Evolutionary conservation across 177 flowering plant genomes (phyloP).

Genomic region (Vitis hybrid): DNA sequence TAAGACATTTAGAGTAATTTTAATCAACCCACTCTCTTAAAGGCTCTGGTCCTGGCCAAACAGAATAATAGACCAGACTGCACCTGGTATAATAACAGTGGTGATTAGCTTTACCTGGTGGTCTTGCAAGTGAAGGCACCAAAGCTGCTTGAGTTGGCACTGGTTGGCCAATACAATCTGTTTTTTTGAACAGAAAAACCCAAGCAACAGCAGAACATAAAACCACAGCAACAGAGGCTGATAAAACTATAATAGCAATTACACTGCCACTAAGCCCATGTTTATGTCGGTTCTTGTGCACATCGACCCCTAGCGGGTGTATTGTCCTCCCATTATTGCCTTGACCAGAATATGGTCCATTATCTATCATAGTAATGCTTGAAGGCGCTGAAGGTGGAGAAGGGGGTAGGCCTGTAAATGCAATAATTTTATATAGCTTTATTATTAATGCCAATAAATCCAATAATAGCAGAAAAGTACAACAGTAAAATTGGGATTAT

Average conservation of each 20-base stretch:
- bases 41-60: neutral
- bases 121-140: slow-evolving; percentile 36
- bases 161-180: slow-evolving; percentile 19
- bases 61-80: neutral
- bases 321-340: slow-evolving; percentile 41
- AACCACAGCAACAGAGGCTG: slow-evolving; percentile 46
- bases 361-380: slow-evolving; percentile 34
- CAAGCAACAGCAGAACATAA: slow-evolving; percentile 44
- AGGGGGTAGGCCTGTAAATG: slow-evolving; percentile 67
- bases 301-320: slow-evolving; percentile 83
- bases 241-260: slow-evolving; percentile 66
- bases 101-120: slow-evolving; percentile 43
- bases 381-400: slow-evolving; percentile 62
- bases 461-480: neutral
- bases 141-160: slow-evolving; percentile 25
- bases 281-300: slow-evolving; percentile 37
- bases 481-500: neutral
- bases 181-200: slow-evolving; percentile 41
- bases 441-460: neutral
- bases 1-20: no score
- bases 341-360: slow-evolving; percentile 45
- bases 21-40: no score
- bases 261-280: slow-evolving; percentile 44
- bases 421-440: slow-evolving; percentile 1
- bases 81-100: neutral